Base-by-base conservation (phyloP, 805 yeast species). In the Blastobotrys attinorum region DNA sequence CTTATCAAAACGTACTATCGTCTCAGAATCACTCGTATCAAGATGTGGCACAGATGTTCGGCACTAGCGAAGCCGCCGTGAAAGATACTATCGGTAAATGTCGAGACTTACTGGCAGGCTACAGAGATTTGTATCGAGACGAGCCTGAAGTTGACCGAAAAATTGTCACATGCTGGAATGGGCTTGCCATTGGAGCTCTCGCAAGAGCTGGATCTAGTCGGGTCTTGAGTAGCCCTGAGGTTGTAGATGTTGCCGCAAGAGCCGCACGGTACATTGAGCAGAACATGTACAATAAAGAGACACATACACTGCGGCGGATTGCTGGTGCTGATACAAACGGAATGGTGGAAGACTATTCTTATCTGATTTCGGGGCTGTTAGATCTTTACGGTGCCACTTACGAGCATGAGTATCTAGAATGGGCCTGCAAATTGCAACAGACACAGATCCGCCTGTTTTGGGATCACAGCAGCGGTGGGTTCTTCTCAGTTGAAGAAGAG, bases 331-430 rank as follows among this genome's bases (percentile, higher is more conserved):
- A 23, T 4, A 42, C 50, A 6, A 46, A 43, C 8, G 64, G 61
- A n/a, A 52, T 60, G 41, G 53, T 57, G 43, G 69, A 64, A 32
- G 71, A 66, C 49, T 65, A 63, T 49, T 66, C 69, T 5, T 60
- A 47, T 46, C 38, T 58, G 27, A 58, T 66, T 18, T 31, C 48
- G 3, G 71, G 69, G 0, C 49, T 66, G 23, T 43, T 65, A 8
- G 65, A 65, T 37, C 52, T 64, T 8, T 62, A 58, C 46, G 63
- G 55, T 21, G 63, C 65, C 11, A 58, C 64, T 1, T 51, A 51
- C 22, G 49, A 59, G 20, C 27, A 42, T 5, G 37, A 52, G 37
- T 57, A 58, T 43, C 49, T 64, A 10, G 43, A 45, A 16, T 52
- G 59, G 59, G 67, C 70, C 1, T 32, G 35, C 20, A 46, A 47